Conservation (phyloP, 75 land plant genomes). For the Pinus taeda region DNA sequence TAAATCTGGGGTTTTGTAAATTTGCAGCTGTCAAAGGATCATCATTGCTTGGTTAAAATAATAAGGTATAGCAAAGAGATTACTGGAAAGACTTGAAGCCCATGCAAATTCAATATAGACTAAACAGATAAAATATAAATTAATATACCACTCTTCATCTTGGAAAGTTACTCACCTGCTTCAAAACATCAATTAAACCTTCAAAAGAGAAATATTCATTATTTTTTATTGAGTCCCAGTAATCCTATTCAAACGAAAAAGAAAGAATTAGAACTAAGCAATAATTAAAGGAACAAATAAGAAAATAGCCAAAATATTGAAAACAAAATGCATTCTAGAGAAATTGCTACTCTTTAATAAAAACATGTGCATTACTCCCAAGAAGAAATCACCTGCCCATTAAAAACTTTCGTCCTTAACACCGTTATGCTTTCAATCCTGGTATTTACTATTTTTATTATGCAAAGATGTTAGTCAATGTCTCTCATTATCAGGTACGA, state of each 20-base stretch:
- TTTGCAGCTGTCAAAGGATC: slow-evolving; percentile 48
- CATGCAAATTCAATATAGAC: neutral
- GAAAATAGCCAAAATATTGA: neutral
- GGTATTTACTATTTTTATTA: too few species aligned
- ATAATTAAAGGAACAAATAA: neutral
- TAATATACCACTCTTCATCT: neutral
- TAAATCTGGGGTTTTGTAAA: slow-evolving; percentile 86
- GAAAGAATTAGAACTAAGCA: neutral
- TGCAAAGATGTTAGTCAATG: neutral
- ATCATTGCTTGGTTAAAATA: neutral
- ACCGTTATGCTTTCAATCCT: neutral
- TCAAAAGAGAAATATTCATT: slow-evolving; percentile 95
- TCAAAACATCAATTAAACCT: slow-evolving; percentile 79
- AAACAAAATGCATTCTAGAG: neutral
- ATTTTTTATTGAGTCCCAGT: slow-evolving; percentile 91
- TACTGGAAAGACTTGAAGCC: neutral
- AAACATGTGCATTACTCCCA: neutral
- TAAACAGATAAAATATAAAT: neutral
- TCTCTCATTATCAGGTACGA: neutral
- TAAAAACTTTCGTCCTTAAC: neutral
- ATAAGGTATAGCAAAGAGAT: slow-evolving; percentile 1
- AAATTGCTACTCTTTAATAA: neutral
- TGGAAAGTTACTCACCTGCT: slow-evolving; percentile 61
- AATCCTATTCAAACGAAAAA: slow-evolving; percentile 49
- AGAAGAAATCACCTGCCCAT: neutral